Conservation (phyloP, 2,329 filamentous ascomycete genomes). For the Hyphodiscus sp. region DNA sequence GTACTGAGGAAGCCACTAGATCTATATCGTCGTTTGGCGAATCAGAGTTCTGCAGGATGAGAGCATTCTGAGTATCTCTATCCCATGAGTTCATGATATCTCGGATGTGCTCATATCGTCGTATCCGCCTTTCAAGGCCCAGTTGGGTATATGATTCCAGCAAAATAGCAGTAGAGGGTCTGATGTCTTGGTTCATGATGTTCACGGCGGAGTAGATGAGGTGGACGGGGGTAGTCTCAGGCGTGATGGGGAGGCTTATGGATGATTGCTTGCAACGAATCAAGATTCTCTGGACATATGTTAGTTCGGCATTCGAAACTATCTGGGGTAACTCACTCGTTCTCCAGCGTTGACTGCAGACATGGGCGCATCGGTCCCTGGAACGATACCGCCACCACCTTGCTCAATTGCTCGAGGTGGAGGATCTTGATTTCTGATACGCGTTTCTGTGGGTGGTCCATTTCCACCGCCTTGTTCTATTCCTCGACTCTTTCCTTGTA, state of each 20-base stretch:
- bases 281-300: constrained; percentile 50
- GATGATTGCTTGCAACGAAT: constrained; percentile 66
- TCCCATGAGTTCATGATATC: constrained; percentile 95
- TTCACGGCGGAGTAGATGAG: constrained; percentile 62
- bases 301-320: constrained; percentile 25
- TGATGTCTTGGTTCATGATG: constrained; percentile 56
- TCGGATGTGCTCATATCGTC: constrained; percentile 78
- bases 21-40: constrained; percentile 49
- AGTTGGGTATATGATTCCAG: constrained; percentile 70
- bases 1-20: constrained; percentile 59
- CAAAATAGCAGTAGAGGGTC: constrained; percentile 60
- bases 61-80: constrained; percentile 65
- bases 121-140: constrained; percentile 74
- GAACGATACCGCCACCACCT: constrained; percentile 32
- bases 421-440: constrained; percentile 8
- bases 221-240: constrained; percentile 68
- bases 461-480: background rate
- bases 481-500: background rate
- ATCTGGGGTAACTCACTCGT: constrained; percentile 48
- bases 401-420: constrained; percentile 17
- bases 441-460: background rate
- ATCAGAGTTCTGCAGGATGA: constrained; percentile 60
- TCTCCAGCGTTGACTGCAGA: constrained; percentile 77
- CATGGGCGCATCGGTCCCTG: constrained; percentile 66
- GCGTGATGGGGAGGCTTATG: constrained; percentile 64